Conservation (phyloP, 441 rosid genomes). For the Populus hybrid region DNA sequence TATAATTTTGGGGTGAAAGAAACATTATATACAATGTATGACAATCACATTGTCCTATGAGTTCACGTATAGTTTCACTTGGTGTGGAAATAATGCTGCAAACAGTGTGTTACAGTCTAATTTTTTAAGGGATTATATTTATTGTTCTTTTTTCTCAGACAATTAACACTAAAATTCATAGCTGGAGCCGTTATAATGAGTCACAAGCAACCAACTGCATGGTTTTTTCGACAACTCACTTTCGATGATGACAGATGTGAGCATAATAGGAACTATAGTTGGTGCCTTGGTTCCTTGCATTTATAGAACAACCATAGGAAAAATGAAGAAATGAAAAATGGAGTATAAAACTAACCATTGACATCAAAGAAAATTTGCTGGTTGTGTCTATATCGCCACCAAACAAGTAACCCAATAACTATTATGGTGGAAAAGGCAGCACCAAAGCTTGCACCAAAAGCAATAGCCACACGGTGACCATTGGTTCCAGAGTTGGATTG, state of each 20-base stretch:
- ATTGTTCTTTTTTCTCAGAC: neutral
- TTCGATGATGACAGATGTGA: neutral
- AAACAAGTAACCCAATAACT: slow-evolving; percentile 51
- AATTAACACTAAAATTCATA: neutral
- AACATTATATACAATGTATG: neutral
- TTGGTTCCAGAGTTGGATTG: slow-evolving; percentile 47
- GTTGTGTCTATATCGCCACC: slow-evolving; percentile 87
- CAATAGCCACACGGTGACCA: slow-evolving; percentile 65
- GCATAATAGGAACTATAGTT: neutral
- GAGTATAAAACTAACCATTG: slow-evolving; percentile 52
- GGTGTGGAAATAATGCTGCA: neutral
- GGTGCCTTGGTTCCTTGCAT: neutral
- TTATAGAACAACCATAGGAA: neutral
- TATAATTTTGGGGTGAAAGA: neutral
- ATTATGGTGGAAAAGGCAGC: slow-evolving; percentile 60
- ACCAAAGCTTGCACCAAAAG: slow-evolving; percentile 76
- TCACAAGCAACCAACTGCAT: neutral
- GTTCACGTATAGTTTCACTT: neutral
- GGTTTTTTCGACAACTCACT: neutral
- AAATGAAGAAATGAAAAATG: neutral
- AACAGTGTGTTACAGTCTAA: neutral
- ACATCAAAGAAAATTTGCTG: slow-evolving; percentile 93
- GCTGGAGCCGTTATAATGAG: neutral
- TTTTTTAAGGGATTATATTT: neutral
- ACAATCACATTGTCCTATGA: neutral